Percentiles rank a stretch among this genome's conserved stretches.
phyloP scores from a whole-genome alignment of 305 asterid species.

The Petunia hybrid region DNA sequence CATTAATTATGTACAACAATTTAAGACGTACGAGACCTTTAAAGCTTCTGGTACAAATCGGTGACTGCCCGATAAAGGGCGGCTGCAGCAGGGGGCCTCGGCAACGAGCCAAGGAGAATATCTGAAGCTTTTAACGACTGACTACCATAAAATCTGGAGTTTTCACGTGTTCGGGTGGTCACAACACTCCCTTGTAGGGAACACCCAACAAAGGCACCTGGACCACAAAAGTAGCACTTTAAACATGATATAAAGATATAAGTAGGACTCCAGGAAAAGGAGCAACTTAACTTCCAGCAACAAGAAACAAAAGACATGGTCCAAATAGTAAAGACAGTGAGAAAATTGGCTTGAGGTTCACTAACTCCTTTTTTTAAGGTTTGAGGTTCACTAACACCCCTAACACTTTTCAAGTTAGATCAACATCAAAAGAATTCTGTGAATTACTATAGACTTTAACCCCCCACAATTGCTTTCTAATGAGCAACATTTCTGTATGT shows the following conservation, averaged over 20 bases:
- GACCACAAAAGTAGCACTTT: conserved; percentile 24
- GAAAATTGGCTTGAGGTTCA: conserved; percentile 1
- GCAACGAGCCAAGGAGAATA: conserved; percentile 80
- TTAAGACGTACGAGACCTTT: background rate
- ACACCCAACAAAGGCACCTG: conserved; percentile 97
- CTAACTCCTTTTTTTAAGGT: background rate
- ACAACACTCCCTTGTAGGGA: conserved; percentile 88
- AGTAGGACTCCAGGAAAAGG: background rate
- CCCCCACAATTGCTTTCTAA: background rate
- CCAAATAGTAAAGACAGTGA: background rate
- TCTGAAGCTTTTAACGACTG: conserved; percentile 68
- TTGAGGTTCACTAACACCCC: background rate
- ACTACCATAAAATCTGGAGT: conserved; percentile 83
- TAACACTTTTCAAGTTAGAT: background rate
- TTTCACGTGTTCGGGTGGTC: conserved; percentile 76
- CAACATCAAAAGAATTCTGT: background rate
- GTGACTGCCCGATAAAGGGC: conserved; percentile 76
- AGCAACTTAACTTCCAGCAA: conserved; percentile 9
- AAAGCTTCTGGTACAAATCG: conserved; percentile 69
- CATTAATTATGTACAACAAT: conserved; percentile 25
- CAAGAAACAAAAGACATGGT: background rate
- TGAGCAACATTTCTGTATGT: background rate
- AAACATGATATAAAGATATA: background rate
- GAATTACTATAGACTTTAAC: background rate
- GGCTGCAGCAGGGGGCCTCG: conserved; percentile 96